Evolutionary conservation across 768 basidiomycete species (phyloP).

Genomic region (Saitozyma sp.): DNA sequence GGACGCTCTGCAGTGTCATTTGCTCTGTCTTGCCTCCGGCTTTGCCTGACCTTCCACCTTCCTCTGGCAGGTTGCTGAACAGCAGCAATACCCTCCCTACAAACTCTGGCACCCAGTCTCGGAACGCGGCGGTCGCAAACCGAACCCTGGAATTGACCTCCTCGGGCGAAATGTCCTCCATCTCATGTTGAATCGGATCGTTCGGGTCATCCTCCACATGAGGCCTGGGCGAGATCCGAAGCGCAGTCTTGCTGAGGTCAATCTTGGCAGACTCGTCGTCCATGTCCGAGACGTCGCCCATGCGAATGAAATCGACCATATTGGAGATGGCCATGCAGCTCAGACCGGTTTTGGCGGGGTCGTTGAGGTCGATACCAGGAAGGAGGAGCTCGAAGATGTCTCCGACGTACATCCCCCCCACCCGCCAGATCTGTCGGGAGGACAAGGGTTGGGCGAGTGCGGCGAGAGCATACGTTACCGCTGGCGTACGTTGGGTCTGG

Average conservation of each 20-base stretch:
- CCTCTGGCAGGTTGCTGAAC: conserved; percentile 82
- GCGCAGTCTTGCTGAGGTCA: conserved; percentile 43
- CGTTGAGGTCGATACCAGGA: conserved; percentile 77
- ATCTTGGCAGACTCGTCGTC: conserved; percentile 27
- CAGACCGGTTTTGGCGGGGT: conserved; percentile 48
- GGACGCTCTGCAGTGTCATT: conserved; percentile 49
- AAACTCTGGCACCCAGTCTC: conserved; percentile 81
- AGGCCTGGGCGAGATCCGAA: conserved; percentile 54
- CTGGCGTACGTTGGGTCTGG: conserved; percentile 78
- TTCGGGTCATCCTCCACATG: conserved; percentile 50
- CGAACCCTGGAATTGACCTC: conserved; percentile 72
- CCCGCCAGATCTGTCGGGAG: conserved; percentile 74
- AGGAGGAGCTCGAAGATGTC: conserved; percentile 77
- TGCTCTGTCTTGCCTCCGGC: conserved; percentile 58
- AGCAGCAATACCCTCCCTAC: conserved; percentile 74
- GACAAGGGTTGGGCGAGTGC: conserved; percentile 77
- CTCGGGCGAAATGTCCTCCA: conserved; percentile 58
- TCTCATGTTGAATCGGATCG: conserved; percentile 33
- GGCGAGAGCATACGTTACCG: conserved; percentile 80
- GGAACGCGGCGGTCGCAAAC: conserved; percentile 71
- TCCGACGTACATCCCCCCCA: conserved; percentile 77
- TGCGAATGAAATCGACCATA: conserved; percentile 44
- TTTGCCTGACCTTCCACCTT: conserved; percentile 70
- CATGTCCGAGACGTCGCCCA: conserved; percentile 33
- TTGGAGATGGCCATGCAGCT: conserved; percentile 47